Evolutionary conservation across 768 basidiomycete species (phyloP).

Genomic region (Leccinellum albellum): DNA sequence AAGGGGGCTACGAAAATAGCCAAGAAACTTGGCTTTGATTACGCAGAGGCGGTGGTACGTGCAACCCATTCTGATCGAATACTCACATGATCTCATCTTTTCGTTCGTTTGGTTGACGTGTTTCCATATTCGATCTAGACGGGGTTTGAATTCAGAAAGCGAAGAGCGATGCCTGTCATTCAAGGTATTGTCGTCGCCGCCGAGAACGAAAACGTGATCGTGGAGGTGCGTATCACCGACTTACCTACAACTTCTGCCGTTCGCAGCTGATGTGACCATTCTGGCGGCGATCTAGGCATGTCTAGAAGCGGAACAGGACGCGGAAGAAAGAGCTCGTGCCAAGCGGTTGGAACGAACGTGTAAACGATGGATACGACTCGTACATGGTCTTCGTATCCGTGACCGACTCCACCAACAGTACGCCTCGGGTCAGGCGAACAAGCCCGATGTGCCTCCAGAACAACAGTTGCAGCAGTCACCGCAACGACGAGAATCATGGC

Average conservation of each 20-base stretch:
- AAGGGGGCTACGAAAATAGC: slow-evolving; percentile 90
- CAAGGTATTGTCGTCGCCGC: slow-evolving; percentile 83
- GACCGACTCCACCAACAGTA: slow-evolving; percentile 82
- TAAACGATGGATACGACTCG: slow-evolving; percentile 84
- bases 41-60: slow-evolving; percentile 93
- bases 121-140: slow-evolving; percentile 47
- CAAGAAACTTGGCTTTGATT: slow-evolving; percentile 80
- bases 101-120: background rate
- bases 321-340: slow-evolving; percentile 67
- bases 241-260: background rate
- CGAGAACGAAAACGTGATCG: slow-evolving; percentile 67
- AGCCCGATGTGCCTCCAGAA: background rate
- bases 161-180: slow-evolving; percentile 79
- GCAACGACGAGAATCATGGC: slow-evolving; percentile 15
- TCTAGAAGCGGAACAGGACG: slow-evolving; percentile 73
- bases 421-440: slow-evolving; percentile 23
- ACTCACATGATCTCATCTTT: slow-evolving; percentile 4
- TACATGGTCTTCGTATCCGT: slow-evolving; percentile 85
- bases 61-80: slow-evolving; percentile 9
- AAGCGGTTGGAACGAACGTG: slow-evolving; percentile 78
- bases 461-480: slow-evolving; percentile 4
- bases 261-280: slow-evolving; percentile 7
- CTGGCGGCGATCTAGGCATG: slow-evolving; percentile 59
- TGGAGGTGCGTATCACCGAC: slow-evolving; percentile 57
- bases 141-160: slow-evolving; percentile 95